phyloP scores from a whole-genome alignment of 2,329 filamentous ascomycete species.

The Sclerotinia sclerotiorum region DNA sequence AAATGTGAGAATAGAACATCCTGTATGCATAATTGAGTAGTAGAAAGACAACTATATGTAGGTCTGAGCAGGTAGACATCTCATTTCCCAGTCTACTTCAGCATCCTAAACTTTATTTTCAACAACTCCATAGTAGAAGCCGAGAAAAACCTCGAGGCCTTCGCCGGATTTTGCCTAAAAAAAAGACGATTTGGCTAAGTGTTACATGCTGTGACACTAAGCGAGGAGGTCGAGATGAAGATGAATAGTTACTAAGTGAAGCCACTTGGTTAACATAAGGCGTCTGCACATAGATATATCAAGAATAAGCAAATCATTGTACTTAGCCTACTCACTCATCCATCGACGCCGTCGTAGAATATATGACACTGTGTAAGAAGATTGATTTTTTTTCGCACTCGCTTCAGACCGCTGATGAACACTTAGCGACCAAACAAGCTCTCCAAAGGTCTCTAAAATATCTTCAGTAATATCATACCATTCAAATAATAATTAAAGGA shows the following conservation, averaged over 20 bases:
- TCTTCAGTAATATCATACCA: accelerated
- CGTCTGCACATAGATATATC: not conserved
- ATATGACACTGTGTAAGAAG: not conserved
- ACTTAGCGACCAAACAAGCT: not conserved
- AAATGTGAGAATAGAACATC: not conserved
- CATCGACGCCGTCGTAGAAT: not conserved
- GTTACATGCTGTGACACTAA: not conserved
- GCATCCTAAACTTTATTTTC: accelerated
- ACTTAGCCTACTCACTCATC: not conserved
- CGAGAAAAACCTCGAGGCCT: not conserved
- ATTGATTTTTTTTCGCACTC: not conserved
- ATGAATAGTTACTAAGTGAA: not conserved
- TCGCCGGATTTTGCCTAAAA: accelerated
- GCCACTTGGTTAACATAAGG: not conserved
- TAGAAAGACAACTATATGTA: too few species aligned
- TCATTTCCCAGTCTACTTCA: not conserved
- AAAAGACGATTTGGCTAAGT: not conserved
- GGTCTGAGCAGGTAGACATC: not conserved
- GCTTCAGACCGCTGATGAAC: not conserved
- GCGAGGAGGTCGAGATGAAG: not conserved
- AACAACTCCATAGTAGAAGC: too few species aligned
- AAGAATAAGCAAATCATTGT: not conserved
- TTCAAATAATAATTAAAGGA: too few species aligned
- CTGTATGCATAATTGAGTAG: not conserved
- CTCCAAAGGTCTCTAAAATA: not conserved